Evolutionary conservation across 495 filamentous ascomycete genomes (phyloP).

Genomic region (Xanthoparmelia taractica): DNA sequence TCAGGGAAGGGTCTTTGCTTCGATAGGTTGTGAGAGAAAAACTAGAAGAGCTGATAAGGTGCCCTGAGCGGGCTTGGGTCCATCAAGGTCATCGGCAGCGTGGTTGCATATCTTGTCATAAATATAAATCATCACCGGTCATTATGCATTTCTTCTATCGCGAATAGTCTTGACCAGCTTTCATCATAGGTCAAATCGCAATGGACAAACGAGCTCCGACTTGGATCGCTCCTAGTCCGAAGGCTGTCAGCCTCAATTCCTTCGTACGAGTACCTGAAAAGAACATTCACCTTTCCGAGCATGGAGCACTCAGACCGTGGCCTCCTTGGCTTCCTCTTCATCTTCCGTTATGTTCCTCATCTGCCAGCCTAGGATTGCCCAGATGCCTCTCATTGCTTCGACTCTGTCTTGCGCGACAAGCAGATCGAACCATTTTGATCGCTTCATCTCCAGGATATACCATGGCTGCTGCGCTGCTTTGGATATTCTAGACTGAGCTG

Average conservation of each 20-base stretch:
- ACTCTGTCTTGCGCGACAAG: constrained; percentile 59
- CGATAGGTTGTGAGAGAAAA: background rate
- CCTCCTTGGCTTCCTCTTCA: constrained; percentile 9
- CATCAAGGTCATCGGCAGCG: background rate
- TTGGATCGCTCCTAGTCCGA: background rate
- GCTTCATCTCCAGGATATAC: constrained; percentile 55
- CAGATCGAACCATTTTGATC: constrained; percentile 74
- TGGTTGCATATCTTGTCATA: too few species aligned
- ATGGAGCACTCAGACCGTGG: background rate
- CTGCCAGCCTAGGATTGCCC: constrained; percentile 66
- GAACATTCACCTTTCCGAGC: background rate
- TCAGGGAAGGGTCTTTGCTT: background rate
- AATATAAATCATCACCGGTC: background rate
- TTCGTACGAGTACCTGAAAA: too few species aligned
- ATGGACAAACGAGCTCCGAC: background rate
- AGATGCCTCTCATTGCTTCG: constrained; percentile 63
- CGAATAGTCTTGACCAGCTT: background rate
- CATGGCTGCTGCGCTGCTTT: constrained; percentile 53
- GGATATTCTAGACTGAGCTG: constrained; percentile 22
- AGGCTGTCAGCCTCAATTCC: background rate
- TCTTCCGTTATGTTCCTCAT: constrained; percentile 44
- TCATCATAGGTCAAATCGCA: background rate
- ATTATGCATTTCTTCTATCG: background rate
- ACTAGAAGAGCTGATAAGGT: background rate
- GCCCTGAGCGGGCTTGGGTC: background rate